These are phyloP conservation scores for Ceratocystis eucalypticola DNA, from an alignment of 2,329 filamentous ascomycete genomes.

Conservation along the genomic window DNA sequence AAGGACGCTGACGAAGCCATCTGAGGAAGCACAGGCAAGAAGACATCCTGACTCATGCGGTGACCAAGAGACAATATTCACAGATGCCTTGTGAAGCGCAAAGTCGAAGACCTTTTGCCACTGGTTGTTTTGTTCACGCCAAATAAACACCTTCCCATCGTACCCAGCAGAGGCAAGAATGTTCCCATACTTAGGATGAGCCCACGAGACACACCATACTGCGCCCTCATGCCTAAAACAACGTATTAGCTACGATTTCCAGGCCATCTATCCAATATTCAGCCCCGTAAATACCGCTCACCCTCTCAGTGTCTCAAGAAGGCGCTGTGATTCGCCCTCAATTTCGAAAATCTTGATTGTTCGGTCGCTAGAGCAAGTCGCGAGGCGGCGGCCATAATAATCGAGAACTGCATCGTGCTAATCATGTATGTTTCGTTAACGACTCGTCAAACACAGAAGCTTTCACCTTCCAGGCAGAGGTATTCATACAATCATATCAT, in stretches of 20 bases:
- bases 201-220: conserved; percentile 97
- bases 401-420: conserved; percentile 96
- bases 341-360: conserved; percentile 99
- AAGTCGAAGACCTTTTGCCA: conserved; percentile 90
- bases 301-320: conserved; percentile 91
- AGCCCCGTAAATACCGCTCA: conserved; percentile 31
- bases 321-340: conserved; percentile 77
- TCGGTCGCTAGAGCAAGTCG: conserved; percentile 94
- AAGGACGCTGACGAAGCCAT: conserved; percentile 84
- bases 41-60: conserved; percentile 91
- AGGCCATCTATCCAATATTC: background rate
- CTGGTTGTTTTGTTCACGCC: conserved; percentile 68
- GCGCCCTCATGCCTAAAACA: conserved; percentile 73
- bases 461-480: background rate
- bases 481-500: conserved; percentile 95
- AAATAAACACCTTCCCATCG: conserved; percentile 97
- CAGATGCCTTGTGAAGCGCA: conserved; percentile 82
- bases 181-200: conserved; percentile 95
- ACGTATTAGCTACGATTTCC: background rate
- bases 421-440: conserved; percentile 20
- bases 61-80: conserved; percentile 96
- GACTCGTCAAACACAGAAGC: background rate
- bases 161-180: conserved; percentile 92
- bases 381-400: conserved; percentile 92
- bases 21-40: conserved; percentile 84